Percentiles rank a stretch among this genome's conserved stretches.
These are phyloP conservation scores for Citrus glauca DNA, from an alignment of 345 rosid species.

Conservation along the genomic window DNA sequence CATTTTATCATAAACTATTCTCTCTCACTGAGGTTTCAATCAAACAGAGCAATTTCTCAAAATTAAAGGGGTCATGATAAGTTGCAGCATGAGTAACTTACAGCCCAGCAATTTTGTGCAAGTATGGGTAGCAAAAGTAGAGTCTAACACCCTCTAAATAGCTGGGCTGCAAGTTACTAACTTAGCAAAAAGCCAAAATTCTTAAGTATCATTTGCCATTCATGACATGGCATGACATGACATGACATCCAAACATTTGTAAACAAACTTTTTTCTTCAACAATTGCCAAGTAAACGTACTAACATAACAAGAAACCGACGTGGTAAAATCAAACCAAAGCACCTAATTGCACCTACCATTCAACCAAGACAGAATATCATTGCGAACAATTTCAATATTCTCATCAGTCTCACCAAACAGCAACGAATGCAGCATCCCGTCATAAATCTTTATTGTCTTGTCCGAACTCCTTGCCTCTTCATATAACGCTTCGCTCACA, in stretches of 20 bases:
- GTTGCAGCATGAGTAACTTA: no score
- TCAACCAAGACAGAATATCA: conserved; percentile 67
- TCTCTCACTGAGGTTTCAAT: not conserved
- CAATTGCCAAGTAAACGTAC: not conserved
- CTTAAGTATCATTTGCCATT: not conserved
- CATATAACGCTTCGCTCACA: conserved; percentile 56
- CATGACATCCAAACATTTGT: not conserved
- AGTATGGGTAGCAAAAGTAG: no score
- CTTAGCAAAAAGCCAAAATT: not conserved
- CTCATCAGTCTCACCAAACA: conserved; percentile 85
- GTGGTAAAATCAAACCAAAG: not conserved
- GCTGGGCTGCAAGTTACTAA: no score
- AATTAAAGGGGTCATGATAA: no score
- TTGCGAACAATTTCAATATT: conserved; percentile 56
- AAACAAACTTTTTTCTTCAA: not conserved
- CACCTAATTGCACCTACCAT: conserved; percentile 38
- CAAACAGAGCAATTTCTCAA: not conserved
- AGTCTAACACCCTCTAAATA: no score
- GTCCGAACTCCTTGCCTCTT: conserved; percentile 48
- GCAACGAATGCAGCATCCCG: conserved; percentile 87
- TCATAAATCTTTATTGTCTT: conserved; percentile 63
- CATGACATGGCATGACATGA: not conserved
- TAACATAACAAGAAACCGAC: not conserved
- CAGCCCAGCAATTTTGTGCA: no score
- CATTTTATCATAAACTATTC: not conserved